Evolutionary conservation across 1,139 yeast genomes (phyloP).

Genomic region (Yamadazyma triangularis): DNA sequence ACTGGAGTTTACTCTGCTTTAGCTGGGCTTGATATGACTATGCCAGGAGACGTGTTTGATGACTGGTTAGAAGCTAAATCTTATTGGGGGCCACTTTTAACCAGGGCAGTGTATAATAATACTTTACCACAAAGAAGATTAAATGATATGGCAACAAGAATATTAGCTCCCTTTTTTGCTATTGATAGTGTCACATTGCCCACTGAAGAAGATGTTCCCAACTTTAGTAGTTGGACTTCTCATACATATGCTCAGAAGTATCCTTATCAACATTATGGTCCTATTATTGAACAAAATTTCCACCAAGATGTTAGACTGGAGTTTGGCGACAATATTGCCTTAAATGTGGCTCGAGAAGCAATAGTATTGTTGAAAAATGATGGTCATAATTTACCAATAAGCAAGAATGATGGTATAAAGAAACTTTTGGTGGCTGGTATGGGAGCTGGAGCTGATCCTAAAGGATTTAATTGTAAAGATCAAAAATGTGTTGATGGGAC

Average conservation of each 20-base stretch:
- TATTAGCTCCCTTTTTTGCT: slow-evolving; percentile 55
- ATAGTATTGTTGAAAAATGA: slow-evolving; percentile 50
- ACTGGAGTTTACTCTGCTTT: slow-evolving; percentile 54
- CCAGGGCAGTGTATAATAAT: slow-evolving; percentile 52
- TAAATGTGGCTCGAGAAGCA: slow-evolving; percentile 54
- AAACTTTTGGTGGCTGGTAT: slow-evolving; percentile 43
- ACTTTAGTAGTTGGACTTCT: slow-evolving; percentile 57
- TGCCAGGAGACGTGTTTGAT: slow-evolving; percentile 60
- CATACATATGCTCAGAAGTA: slow-evolving; percentile 51
- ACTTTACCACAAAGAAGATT: slow-evolving; percentile 53
- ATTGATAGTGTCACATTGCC: slow-evolving; percentile 29
- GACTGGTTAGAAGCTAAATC: slow-evolving; percentile 54
- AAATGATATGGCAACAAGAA: slow-evolving; percentile 59
- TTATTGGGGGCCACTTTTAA: slow-evolving; percentile 55
- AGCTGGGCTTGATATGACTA: slow-evolving; percentile 62
- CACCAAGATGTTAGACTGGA: slow-evolving; percentile 51
- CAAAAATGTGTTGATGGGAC: slow-evolving; percentile 46
- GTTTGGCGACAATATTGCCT: slow-evolving; percentile 47
- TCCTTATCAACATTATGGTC: slow-evolving; percentile 51
- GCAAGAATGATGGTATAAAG: slow-evolving; percentile 35
- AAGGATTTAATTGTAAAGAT: slow-evolving; percentile 48
- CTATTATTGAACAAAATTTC: slow-evolving; percentile 50
- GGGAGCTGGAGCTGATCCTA: slow-evolving; percentile 46
- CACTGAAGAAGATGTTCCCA: slow-evolving; percentile 44
- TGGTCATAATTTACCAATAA: slow-evolving; percentile 48